phyloP scores from a whole-genome alignment of 2,329 filamentous ascomycete genomes.

The Epichloe bromicola region DNA sequence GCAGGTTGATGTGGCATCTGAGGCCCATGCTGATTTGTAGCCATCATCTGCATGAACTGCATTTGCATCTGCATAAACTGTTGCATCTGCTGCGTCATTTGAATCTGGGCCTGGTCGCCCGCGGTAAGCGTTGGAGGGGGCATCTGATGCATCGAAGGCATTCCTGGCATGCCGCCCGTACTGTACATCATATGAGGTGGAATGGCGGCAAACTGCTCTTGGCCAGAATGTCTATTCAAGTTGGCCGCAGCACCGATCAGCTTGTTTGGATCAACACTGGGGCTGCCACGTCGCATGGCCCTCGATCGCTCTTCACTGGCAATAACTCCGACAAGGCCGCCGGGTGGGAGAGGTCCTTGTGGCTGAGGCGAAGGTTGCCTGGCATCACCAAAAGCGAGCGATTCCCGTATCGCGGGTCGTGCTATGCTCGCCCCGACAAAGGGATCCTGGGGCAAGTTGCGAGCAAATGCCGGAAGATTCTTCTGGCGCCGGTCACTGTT shows the following conservation, averaged over 20 bases:
- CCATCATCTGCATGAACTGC: conserved; percentile 85
- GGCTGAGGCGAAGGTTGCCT: conserved; percentile 24
- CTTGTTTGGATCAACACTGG: conserved; percentile 43
- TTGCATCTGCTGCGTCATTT: conserved; percentile 73
- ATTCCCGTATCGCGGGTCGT: conserved; percentile 59
- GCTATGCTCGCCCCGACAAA: conserved; percentile 71
- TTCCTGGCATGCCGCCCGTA: conserved; percentile 13
- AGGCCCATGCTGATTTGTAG: conserved; percentile 21
- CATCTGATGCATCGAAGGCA: conserved; percentile 27
- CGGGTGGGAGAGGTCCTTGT: conserved; percentile 42
- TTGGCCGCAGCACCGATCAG: conserved; percentile 22
- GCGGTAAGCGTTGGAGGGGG: conserved; percentile 37
- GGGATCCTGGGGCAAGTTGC: conserved; percentile 70
- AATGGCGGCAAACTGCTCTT: conserved; percentile 37
- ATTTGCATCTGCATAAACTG: conserved; percentile 91
- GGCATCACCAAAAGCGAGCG: conserved; percentile 53
- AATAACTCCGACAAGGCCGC: conserved; percentile 79
- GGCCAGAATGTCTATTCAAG: conserved; percentile 24
- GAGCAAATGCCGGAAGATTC: conserved; percentile 67
- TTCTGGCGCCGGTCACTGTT: conserved; percentile 18
- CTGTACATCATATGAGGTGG: conserved; percentile 31
- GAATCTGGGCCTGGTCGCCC: conserved; percentile 61
- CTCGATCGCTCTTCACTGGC: conserved; percentile 69
- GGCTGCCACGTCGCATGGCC: conserved; percentile 66
- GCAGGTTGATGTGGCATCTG: conserved; percentile 19